Percentiles rank a stretch among this genome's conserved stretches.
These are phyloP conservation scores for Cyclocybe aegerita DNA, from an alignment of 768 basidiomycete genomes.

Conservation along the genomic window DNA sequence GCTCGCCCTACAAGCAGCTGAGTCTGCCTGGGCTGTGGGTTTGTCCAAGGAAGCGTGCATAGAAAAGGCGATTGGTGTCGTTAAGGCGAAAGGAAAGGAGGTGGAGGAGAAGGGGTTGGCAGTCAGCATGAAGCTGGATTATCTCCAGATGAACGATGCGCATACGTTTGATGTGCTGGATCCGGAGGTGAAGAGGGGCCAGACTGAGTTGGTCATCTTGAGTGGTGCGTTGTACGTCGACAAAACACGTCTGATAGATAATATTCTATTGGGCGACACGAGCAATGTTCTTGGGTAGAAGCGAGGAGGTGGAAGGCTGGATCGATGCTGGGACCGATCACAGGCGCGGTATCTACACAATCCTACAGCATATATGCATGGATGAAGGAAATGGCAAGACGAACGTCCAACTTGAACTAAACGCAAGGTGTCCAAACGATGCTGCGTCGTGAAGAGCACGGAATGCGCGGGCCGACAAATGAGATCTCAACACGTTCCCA, in stretches of 20 bases:
- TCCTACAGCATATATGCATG: not conserved
- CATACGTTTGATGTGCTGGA: slow-evolving; percentile 68
- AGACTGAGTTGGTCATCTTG: slow-evolving; percentile 53
- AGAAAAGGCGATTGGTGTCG: slow-evolving; percentile 37
- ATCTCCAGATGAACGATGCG: slow-evolving; percentile 86
- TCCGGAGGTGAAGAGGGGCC: slow-evolving; percentile 23
- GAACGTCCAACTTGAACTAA: too few species aligned
- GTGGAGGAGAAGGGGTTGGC: slow-evolving; percentile 31
- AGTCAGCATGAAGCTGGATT: slow-evolving; percentile 71
- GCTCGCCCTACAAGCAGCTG: slow-evolving; percentile 62
- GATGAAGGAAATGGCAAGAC: too few species aligned
- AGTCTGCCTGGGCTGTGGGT: slow-evolving; percentile 53
- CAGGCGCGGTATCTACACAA: not conserved
- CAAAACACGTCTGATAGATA: slow-evolving; percentile 90
- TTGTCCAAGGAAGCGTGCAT: slow-evolving; percentile 51
- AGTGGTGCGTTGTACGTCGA: slow-evolving; percentile 90
- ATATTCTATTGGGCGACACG: slow-evolving; percentile 69
- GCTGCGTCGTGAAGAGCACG: too few species aligned
- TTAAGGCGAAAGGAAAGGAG: slow-evolving; percentile 29
- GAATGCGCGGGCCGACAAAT: too few species aligned
- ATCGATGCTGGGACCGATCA: not conserved
- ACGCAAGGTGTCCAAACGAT: too few species aligned
- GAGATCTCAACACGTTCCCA: too few species aligned
- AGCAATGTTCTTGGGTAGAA: slow-evolving; percentile 31
- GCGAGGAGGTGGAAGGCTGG: not conserved